These are phyloP conservation scores for Puccinia novopanici DNA, from an alignment of 1,284 basidiomycete species.

Conservation along the genomic window DNA sequence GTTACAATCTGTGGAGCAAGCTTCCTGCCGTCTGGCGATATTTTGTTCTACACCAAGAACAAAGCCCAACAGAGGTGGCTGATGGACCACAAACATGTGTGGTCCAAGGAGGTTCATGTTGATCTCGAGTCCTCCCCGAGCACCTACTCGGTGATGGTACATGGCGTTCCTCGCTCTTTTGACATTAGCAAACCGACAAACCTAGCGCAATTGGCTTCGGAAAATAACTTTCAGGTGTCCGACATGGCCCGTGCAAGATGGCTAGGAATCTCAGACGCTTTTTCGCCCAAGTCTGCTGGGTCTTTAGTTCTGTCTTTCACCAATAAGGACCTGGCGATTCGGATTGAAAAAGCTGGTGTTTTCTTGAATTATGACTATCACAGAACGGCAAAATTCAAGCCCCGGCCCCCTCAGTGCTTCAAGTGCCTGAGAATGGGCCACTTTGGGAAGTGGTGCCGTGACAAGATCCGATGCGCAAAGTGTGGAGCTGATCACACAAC, in stretches of 20 bases:
- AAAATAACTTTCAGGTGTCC: not conserved
- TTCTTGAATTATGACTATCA: conserved; percentile 25
- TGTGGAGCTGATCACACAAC: too few relatives aligned
- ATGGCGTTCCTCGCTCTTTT: too few relatives aligned
- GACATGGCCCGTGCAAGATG: not conserved
- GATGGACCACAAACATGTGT: too few relatives aligned
- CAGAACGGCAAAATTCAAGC: not conserved
- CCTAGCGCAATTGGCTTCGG: not conserved
- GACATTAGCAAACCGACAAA: not conserved
- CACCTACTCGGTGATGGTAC: too few relatives aligned
- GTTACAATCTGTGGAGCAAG: not conserved
- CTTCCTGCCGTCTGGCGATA: not conserved
- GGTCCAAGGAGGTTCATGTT: too few relatives aligned
- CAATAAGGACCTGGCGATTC: not conserved
- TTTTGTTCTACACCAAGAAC: not conserved
- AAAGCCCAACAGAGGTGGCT: not conserved
- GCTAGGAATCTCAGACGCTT: not conserved
- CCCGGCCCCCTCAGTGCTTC: conserved; percentile 15
- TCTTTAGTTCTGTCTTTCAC: not conserved
- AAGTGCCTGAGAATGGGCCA: conserved; percentile 32
- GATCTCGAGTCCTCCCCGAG: too few relatives aligned
- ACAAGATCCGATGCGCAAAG: not conserved
- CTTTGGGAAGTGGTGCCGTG: conserved; percentile 8
- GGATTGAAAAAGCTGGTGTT: conserved; percentile 3
- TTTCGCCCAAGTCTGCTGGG: not conserved